phyloP scores from a whole-genome alignment of 116 monocot species.

The Thalassia testudinum region DNA sequence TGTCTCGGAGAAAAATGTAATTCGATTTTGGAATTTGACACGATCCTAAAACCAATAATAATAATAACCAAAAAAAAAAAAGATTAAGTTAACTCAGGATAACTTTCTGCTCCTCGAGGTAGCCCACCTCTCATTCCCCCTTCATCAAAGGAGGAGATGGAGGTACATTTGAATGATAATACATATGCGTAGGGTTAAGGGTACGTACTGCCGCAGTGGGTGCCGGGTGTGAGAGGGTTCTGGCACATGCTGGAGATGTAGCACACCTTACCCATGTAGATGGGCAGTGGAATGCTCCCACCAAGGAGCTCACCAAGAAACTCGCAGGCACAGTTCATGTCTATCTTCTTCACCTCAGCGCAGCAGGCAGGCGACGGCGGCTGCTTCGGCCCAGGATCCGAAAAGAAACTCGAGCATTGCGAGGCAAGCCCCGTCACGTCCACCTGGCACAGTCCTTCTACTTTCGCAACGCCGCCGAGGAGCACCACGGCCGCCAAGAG shows the following conservation, averaged over 20 bases:
- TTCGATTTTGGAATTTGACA: no score
- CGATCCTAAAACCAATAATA: no score
- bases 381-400: not conserved
- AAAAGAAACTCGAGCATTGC: not conserved
- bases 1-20: no score
- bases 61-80: no score
- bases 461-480: not conserved
- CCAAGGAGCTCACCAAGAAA: no score
- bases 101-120: no score
- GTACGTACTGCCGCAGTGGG: not conserved
- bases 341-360: not conserved
- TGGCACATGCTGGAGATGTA: constrained; percentile 1
- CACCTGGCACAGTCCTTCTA: not conserved
- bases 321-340: constrained; percentile 3
- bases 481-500: not conserved
- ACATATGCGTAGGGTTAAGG: not conserved
- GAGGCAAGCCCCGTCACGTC: not conserved
- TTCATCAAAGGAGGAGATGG: no score
- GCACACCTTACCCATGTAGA: constrained; percentile 8
- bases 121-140: no score
- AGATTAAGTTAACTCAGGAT: no score
- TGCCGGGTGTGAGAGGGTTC: constrained; percentile 1
- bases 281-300: not conserved
- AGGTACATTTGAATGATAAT: no score
- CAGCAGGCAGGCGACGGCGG: not conserved